Evolutionary conservation across 805 yeast species (phyloP), one percentile per base, ranked within the genome.

Genomic region (Schwanniomyces occidentalis): DNA sequence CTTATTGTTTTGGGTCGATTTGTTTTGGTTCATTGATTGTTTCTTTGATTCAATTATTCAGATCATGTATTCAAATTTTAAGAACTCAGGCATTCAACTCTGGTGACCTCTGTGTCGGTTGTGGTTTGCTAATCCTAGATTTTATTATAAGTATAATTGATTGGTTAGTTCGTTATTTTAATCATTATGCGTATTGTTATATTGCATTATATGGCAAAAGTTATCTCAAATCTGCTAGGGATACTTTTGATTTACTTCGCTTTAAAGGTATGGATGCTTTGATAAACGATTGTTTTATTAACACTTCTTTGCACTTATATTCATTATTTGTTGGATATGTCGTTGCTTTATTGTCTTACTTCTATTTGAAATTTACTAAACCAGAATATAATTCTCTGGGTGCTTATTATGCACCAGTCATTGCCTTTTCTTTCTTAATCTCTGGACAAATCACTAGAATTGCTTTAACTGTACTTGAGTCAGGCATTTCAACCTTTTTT

Each of bases 1-100:
- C 95, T 3, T 84, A 81, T 54, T 86, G 95, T 7, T 83, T 89
- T 51, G 97, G 98, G 2, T 85, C 95, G 2, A 82, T 90, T 36
- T 84, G 95, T 55, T 84, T 86, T 52, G 96, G 96, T 0, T 82
- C 88, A 2, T 58, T 84, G 51, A 72, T 84, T 54, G 85, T 85
- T 24, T 78, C 87, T 0, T 42, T 87, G 16, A 73, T 88, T 42
- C 91, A 86, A 52, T 70, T 87, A 10, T 43, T 85, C 27, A 74
- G 78, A 41, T 80, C 77, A 33, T 52, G 76, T 4, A 52, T 86
- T 25, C 66, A 71, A 13, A 55, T 78, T 15, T 52, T 79, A 31
- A 75, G 79, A 51, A 75, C 73, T 34, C 67, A 70, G 43, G 73
- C 79, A 16, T 69, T 75, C 16, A 65, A 63, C 20, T 72, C 72